A percentile compares a stretch with the other conserved stretches of the same genome.
These are phyloP conservation scores for Panellus pusillus DNA, from an alignment of 768 basidiomycete species.

Conservation along the genomic window DNA sequence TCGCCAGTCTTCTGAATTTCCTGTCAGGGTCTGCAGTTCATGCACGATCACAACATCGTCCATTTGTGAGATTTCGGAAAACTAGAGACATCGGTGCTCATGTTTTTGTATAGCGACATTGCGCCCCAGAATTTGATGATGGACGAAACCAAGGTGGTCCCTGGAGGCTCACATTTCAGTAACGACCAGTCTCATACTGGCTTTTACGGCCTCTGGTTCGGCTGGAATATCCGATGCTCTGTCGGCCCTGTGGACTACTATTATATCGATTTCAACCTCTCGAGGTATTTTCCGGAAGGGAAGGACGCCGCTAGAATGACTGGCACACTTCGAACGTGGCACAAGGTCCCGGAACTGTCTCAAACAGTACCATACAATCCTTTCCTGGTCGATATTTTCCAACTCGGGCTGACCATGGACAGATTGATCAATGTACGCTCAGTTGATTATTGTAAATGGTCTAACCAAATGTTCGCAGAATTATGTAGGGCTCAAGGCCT, in stretches of 20 bases:
- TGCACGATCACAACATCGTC: conserved; percentile 13
- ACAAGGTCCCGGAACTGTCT: conserved; percentile 11
- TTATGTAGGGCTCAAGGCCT: neutral
- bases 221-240: conserved; percentile 4
- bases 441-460: neutral
- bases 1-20: neutral
- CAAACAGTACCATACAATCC: conserved; percentile 11
- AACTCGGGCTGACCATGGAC: conserved; percentile 7
- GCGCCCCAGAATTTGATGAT: conserved; percentile 14
- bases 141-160: conserved; percentile 12
- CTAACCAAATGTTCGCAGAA: neutral
- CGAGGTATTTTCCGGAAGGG: conserved; percentile 4
- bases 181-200: conserved; percentile 2
- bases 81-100: neutral
- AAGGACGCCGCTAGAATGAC: neutral
- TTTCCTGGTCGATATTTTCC: conserved; percentile 10
- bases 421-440: neutral
- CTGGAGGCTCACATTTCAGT: conserved; percentile 8
- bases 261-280: conserved; percentile 17
- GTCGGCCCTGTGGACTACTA: conserved; percentile 10
- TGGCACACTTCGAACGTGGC: neutral
- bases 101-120: neutral
- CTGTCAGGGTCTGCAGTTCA: conserved; percentile 11
- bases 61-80: conserved; percentile 1
- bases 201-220: neutral